These are phyloP conservation scores for Panus rudis DNA, from an alignment of 768 basidiomycete species.

Conservation along the genomic window DNA sequence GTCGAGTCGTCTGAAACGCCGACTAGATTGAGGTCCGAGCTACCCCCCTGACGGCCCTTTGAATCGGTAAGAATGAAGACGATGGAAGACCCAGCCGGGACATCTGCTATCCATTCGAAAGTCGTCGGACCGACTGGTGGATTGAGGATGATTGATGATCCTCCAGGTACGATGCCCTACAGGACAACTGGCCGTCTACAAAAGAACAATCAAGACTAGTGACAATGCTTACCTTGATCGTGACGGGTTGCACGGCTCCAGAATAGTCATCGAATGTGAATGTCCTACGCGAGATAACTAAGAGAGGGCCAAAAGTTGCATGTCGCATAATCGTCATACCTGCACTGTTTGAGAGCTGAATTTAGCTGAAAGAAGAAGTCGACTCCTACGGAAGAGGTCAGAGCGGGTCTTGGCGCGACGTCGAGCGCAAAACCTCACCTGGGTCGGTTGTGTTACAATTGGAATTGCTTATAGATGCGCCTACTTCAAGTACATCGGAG, in stretches of 20 bases:
- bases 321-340: conserved; percentile 29
- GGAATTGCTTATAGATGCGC: conserved; percentile 31
- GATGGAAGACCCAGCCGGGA: conserved; percentile 15
- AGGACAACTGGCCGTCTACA: no score
- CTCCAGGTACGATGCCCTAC: conserved; percentile 22
- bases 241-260: conserved; percentile 20
- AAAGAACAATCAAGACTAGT: neutral
- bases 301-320: neutral
- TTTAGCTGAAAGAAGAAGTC: conserved; percentile 46
- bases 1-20: conserved; percentile 14
- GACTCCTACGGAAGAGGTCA: conserved; percentile 20
- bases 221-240: conserved; percentile 14
- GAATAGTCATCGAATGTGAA: conserved; percentile 17
- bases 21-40: conserved; percentile 14
- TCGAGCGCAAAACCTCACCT: no score
- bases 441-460: conserved; percentile 46
- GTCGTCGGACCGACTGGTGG: conserved; percentile 16
- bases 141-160: conserved; percentile 15
- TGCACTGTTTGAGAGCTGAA: conserved; percentile 52
- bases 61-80: conserved; percentile 20
- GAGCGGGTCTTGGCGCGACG: neutral
- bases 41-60: conserved; percentile 21
- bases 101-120: conserved; percentile 20
- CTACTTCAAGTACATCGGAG: conserved; percentile 42
- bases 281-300: conserved; percentile 5